Percentiles rank a stretch among this genome's conserved stretches.
These are phyloP conservation scores for Lactarius deliciosus DNA, from an alignment of 768 basidiomycete species.

Conservation along the genomic window DNA sequence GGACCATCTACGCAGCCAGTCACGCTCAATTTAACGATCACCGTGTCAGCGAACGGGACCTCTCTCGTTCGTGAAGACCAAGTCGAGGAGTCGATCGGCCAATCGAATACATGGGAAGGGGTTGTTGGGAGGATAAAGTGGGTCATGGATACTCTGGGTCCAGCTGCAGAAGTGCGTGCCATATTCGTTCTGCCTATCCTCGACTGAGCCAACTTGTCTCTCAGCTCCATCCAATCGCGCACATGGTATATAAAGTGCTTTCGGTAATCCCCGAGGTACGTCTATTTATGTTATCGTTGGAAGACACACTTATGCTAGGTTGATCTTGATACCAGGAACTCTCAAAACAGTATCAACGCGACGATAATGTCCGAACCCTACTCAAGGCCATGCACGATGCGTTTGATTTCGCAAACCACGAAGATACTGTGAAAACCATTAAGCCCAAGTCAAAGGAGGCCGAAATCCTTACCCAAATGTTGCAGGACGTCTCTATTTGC, in stretches of 20 bases:
- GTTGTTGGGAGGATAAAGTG: neutral
- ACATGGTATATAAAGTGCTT: neutral
- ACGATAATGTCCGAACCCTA: neutral
- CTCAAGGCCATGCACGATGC: neutral
- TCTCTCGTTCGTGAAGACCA: neutral
- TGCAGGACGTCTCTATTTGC: neutral
- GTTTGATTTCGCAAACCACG: neutral
- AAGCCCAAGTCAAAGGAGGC: neutral
- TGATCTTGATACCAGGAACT: neutral
- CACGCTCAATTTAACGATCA: no score
- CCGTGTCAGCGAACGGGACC: no score
- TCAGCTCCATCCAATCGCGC: neutral
- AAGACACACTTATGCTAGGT: neutral
- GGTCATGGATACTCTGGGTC: neutral
- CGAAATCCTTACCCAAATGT: neutral
- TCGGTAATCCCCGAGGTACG: neutral
- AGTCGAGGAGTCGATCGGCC: neutral
- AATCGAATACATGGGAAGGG: neutral
- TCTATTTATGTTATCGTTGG: fast-evolving
- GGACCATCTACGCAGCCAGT: no score
- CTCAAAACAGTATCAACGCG: neutral
- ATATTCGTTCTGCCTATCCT: neutral
- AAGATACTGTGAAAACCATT: neutral
- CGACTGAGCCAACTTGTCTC: neutral
- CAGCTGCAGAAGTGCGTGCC: neutral